Evolutionary conservation across 768 basidiomycete species (phyloP).

Genomic region (Trametes elegans): DNA sequence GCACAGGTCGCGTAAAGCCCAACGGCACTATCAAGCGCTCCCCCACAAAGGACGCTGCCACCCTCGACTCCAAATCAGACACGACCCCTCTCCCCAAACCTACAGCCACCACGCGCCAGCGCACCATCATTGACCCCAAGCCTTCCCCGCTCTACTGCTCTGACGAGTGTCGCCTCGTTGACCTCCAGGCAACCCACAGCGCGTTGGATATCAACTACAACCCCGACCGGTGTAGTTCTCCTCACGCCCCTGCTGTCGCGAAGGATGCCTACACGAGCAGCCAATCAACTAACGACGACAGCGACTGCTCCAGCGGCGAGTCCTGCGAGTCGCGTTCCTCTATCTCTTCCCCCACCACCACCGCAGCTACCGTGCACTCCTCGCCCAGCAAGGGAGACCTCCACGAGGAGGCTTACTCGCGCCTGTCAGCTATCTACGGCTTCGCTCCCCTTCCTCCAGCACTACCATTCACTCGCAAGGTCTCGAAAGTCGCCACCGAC

Average conservation of each 20-base stretch:
- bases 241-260: conserved; percentile 40
- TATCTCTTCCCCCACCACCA: conserved; percentile 36
- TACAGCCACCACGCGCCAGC: conserved; percentile 44
- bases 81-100: conserved; percentile 27
- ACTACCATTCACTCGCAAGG: conserved; percentile 37
- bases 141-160: conserved; percentile 87
- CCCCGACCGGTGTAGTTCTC: conserved; percentile 35
- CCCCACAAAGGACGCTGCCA: conserved; percentile 22
- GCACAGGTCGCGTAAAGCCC: conserved; percentile 61
- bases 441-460: conserved; percentile 57
- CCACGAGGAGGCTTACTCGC: conserved; percentile 33
- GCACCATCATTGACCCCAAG: conserved; percentile 73
- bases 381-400: conserved; percentile 18
- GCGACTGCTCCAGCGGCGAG: conserved; percentile 38
- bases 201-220: conserved; percentile 46
- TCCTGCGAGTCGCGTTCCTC: conserved; percentile 26
- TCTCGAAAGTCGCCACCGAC: conserved; percentile 26
- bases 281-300: conserved; percentile 34
- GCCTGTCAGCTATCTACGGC: conserved; percentile 40
- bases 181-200: conserved; percentile 44
- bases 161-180: conserved; percentile 65
- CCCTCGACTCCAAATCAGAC: conserved; percentile 23
- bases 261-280: conserved; percentile 36
- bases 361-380: conserved; percentile 27
- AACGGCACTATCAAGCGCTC: conserved; percentile 52